Conservation (phyloP, 129 eudicot species). For the Pittosporum tobira region DNA sequence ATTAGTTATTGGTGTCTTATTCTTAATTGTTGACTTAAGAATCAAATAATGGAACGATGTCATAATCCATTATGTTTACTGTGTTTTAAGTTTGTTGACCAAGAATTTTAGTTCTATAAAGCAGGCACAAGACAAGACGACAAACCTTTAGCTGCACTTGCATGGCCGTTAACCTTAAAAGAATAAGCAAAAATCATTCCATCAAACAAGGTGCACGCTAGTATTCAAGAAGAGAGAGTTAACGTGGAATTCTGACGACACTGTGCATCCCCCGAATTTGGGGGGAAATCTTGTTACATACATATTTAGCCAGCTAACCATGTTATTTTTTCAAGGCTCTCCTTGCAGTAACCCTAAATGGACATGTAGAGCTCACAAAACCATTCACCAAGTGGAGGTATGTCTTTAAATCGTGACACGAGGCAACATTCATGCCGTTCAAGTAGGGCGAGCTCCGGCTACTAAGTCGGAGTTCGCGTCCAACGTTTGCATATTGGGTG, state of each 20-base stretch:
- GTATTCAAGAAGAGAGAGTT: too few species aligned
- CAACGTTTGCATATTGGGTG: slow-evolving; percentile 70
- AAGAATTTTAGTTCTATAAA: too few species aligned
- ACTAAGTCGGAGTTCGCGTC: slow-evolving; percentile 68
- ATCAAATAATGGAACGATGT: too few species aligned
- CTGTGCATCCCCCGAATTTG: too few species aligned
- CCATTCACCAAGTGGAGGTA: slow-evolving; percentile 65
- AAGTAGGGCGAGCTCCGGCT: slow-evolving; percentile 47
- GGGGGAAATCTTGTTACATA: too few species aligned
- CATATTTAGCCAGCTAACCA: background rate
- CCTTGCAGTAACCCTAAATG: slow-evolving; percentile 53
- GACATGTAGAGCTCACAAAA: slow-evolving; percentile 64
- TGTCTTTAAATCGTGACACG: slow-evolving; percentile 81
- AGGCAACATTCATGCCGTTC: slow-evolving; percentile 42
- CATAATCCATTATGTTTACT: too few species aligned
- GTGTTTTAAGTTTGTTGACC: too few species aligned
- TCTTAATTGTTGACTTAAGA: too few species aligned
- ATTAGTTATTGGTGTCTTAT: too few species aligned
- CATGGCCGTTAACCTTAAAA: background rate
- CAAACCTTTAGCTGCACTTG: background rate
- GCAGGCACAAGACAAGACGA: too few species aligned
- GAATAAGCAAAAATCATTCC: background rate
- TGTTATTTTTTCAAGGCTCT: slow-evolving; percentile 37
- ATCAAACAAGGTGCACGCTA: too few species aligned
- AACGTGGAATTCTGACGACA: too few species aligned